These are phyloP conservation scores for Colletotrichum noveboracense DNA, from an alignment of 2,329 filamentous ascomycete genomes.

Conservation along the genomic window DNA sequence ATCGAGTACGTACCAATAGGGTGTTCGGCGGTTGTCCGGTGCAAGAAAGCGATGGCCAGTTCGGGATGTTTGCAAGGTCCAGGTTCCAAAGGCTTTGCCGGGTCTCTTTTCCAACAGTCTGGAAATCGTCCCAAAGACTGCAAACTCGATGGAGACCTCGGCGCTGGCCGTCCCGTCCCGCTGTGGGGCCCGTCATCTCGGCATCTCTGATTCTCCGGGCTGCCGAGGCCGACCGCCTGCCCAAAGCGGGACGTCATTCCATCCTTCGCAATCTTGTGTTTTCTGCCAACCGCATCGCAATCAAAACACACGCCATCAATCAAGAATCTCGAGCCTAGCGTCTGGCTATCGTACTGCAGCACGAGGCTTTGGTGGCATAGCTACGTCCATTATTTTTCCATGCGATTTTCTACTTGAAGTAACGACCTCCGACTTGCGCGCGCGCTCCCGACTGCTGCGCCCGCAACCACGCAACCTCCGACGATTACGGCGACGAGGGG, in stretches of 20 bases:
- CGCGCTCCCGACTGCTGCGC: not conserved
- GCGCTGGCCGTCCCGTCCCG: slow-evolving; percentile 22
- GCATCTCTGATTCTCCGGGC: not conserved
- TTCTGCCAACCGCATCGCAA: slow-evolving; percentile 26
- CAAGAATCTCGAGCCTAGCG: not conserved
- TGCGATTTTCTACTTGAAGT: not conserved
- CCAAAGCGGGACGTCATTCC: slow-evolving; percentile 9
- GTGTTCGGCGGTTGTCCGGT: not conserved
- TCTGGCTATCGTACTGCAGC: not conserved
- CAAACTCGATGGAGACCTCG: slow-evolving; percentile 13
- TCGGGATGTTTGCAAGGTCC: slow-evolving; percentile 21
- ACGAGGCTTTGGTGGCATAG: not conserved
- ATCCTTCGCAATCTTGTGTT: slow-evolving; percentile 14
- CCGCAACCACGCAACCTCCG: not conserved
- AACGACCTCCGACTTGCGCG: not conserved
- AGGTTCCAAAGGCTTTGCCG: slow-evolving; percentile 17
- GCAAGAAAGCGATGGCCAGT: not conserved
- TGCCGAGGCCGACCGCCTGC: slow-evolving; percentile 11
- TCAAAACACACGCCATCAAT: slow-evolving; percentile 15
- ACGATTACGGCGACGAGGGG: not conserved
- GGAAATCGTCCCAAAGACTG: slow-evolving; percentile 14
- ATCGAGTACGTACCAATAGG: not conserved
- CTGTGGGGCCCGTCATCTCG: not conserved
- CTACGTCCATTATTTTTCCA: slow-evolving; percentile 11
- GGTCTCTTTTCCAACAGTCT: slow-evolving; percentile 4